Evolutionary conservation across 2,329 filamentous ascomycete species (phyloP).

Genomic region (Fusarium albidum): DNA sequence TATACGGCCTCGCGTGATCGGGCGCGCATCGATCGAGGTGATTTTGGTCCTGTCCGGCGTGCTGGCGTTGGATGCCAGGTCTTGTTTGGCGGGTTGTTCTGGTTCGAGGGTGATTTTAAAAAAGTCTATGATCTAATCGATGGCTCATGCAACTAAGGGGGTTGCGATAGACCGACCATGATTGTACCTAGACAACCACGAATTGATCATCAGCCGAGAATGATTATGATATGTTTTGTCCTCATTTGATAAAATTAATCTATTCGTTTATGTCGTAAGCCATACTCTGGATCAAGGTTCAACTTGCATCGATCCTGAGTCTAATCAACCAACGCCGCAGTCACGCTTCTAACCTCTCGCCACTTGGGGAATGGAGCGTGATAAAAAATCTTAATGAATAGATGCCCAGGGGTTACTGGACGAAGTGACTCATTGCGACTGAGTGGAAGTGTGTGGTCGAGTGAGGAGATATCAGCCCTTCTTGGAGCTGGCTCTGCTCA

Average conservation of each 20-base stretch:
- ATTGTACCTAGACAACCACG: neutral
- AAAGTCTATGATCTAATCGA: constrained; percentile 40
- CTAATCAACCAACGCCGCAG: too few relatives aligned
- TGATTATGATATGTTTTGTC: neutral
- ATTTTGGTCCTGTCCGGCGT: constrained; percentile 12
- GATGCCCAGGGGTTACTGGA: too few relatives aligned
- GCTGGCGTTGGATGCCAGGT: constrained; percentile 34
- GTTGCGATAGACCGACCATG: too few relatives aligned
- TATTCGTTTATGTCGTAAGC: too few relatives aligned
- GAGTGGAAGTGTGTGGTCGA: too few relatives aligned
- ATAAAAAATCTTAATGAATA: too few relatives aligned
- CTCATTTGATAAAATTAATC: too few relatives aligned
- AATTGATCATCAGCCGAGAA: neutral
- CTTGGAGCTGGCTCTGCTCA: constrained; percentile 39
- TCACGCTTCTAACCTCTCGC: too few relatives aligned
- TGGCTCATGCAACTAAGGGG: constrained; percentile 44
- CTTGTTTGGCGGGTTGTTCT: constrained; percentile 20
- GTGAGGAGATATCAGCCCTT: constrained; percentile 6
- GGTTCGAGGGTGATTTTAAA: constrained; percentile 17
- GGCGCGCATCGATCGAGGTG: constrained; percentile 34
- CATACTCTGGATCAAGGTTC: too few relatives aligned
- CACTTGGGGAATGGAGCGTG: too few relatives aligned
- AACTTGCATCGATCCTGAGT: too few relatives aligned
- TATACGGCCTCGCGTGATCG: constrained; percentile 35
- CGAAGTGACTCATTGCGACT: too few relatives aligned